A percentile compares a stretch with the other conserved stretches of the same genome.
Conservation (phyloP, 768 basidiomycete genomes). For the Chalciporus sphaerocephalus region DNA sequence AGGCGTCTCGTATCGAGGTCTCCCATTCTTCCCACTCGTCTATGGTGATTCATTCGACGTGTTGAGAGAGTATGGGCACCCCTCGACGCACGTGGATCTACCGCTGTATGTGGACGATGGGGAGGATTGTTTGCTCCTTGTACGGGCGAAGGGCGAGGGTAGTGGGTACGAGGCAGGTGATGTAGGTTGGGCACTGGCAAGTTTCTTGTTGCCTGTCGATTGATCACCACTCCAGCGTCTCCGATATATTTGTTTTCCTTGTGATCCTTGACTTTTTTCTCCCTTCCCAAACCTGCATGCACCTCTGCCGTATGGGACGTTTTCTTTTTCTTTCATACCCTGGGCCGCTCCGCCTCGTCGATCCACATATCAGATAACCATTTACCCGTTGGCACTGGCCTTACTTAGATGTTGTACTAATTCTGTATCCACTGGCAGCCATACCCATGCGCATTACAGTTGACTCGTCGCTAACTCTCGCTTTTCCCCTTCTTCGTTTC, state of each 20-base stretch:
- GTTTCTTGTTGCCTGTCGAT: conserved; percentile 66
- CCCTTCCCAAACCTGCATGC: neutral
- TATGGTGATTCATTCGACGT: conserved; percentile 63
- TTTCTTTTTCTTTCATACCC: neutral
- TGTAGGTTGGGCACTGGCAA: conserved; percentile 79
- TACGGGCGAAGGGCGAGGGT: conserved; percentile 42
- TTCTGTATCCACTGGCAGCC: neutral
- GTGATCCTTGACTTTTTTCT: conserved; percentile 11
- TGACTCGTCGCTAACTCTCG: neutral
- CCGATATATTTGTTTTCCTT: conserved; percentile 5
- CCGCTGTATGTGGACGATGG: conserved; percentile 77
- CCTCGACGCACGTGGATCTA: conserved; percentile 64
- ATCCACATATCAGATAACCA: neutral
- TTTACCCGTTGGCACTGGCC: neutral
- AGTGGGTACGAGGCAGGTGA: conserved; percentile 34
- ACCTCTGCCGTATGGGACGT: neutral
- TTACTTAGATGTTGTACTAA: neutral
- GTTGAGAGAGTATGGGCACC: conserved; percentile 74
- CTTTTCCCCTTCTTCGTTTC: neutral
- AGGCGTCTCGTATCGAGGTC: conserved; percentile 62
- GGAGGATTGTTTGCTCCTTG: conserved; percentile 72
- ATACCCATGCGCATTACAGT: neutral
- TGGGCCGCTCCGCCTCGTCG: neutral
- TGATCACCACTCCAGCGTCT: conserved; percentile 13
- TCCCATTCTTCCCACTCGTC: conserved; percentile 72